Evolutionary conservation across 2,329 filamentous ascomycete genomes (phyloP), one percentile per base, ranked within the genome.

Genomic region (Penicillium sp.): DNA sequence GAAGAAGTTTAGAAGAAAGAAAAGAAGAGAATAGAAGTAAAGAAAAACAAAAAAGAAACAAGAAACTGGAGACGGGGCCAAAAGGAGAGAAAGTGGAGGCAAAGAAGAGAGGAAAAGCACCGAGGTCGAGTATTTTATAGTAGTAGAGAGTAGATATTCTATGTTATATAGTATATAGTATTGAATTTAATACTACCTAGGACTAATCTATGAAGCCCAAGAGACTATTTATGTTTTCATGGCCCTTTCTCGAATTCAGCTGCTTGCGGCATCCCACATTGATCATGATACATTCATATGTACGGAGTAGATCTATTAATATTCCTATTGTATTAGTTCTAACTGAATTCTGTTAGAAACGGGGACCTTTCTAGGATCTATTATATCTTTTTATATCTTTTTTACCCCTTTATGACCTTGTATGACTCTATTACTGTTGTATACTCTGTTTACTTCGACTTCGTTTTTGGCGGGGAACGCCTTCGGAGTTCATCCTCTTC

Each of bases 1-100:
- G 34, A n/a, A 22, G 7, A 24, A 21, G 12, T 13, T 21, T 15
- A 33, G 22, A 13, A 4, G 15, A 24, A 32, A 43, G 12, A 34
- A 33, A 28, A 33, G 32, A 28, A 42, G 34, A 54, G 37, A 39
- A 21, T 3, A 37, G 34, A 29, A 42, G n/a, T 5, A 6, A 21
- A 39, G 21, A n/a, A 21, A 31, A 40, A 21, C 34, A 53, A 40
- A 39, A 6, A 10, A 6, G 2, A 43, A 19, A 12, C 17, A 26
- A 26, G 37, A 17, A 43, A 29, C 10, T 47, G n/a, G 31, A 46
- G 26, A 45, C 33, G 45, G 40, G 40, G 34, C 33, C 10, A 48
- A 22, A 40, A 48, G 43, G 38, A 39, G 43, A 48, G 22, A 40
- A 55, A 54, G 43, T 43, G 42, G 52, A 39, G 51, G 45, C 37